Percentiles rank a stretch among this genome's conserved stretches.
Conservation (phyloP, 305 asterid species). For the Fraxinus angustifolia region DNA sequence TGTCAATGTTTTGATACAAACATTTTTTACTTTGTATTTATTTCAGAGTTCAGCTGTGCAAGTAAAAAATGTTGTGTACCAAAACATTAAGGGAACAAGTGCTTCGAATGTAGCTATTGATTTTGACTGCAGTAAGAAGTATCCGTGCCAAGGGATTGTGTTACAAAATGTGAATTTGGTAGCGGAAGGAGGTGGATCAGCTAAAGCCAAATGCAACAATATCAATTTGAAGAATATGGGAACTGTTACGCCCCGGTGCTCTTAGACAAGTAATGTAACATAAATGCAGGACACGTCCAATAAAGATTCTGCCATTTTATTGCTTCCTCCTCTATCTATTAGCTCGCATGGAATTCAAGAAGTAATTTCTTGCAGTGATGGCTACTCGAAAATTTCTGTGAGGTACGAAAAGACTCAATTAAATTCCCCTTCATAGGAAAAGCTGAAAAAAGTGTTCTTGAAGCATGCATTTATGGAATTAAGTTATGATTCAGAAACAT, state of each 20-base stretch:
- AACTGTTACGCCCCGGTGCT: conserved; percentile 51
- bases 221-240: conserved; percentile 32
- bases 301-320: too few species aligned
- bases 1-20: neutral
- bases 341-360: neutral
- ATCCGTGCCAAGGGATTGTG: conserved; percentile 58
- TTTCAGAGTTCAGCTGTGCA: conserved; percentile 53
- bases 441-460: neutral
- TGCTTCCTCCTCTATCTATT: neutral
- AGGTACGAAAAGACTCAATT: neutral
- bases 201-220: conserved; percentile 51
- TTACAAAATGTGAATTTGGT: conserved; percentile 52
- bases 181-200: conserved; percentile 14
- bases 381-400: neutral
- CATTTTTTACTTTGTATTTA: neutral
- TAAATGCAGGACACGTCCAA: too few species aligned
- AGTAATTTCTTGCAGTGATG: neutral
- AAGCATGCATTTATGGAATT: neutral
- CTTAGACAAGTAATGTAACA: conserved; percentile 12
- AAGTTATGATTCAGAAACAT: neutral
- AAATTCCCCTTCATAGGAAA: neutral
- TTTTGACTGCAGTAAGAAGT: conserved; percentile 52
- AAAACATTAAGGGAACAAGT: conserved; percentile 66
- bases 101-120: conserved; percentile 43
- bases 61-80: conserved; percentile 48